Conservation (phyloP, 768 basidiomycete species). For the Gloeostereum incarnatum region DNA sequence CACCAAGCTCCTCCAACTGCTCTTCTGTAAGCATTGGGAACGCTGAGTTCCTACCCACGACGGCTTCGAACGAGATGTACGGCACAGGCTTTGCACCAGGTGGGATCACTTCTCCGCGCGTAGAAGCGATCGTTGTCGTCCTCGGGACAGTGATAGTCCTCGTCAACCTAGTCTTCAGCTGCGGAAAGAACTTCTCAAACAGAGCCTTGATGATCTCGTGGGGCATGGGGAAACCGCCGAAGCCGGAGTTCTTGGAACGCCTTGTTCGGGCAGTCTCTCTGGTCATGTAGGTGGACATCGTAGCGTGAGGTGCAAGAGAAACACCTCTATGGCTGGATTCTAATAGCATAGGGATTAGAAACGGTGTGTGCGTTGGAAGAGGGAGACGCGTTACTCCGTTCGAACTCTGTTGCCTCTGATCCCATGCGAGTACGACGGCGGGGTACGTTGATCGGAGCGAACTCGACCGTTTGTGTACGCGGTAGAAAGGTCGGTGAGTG, state of each 20-base stretch:
- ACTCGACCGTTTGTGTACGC: constrained; percentile 42
- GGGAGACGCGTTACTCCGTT: not conserved
- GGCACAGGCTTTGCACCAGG: constrained; percentile 48
- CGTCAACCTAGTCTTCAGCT: constrained; percentile 43
- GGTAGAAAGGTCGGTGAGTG: constrained; percentile 15
- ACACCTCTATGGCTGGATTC: constrained; percentile 13
- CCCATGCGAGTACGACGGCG: constrained; percentile 16
- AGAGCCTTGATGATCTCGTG: constrained; percentile 40
- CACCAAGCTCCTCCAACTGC: constrained; percentile 86
- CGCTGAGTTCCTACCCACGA: constrained; percentile 75
- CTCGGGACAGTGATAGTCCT: constrained; percentile 71
- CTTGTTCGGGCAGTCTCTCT: constrained; percentile 12
- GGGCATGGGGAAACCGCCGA: constrained; percentile 74
- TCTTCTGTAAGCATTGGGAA: constrained; percentile 66
- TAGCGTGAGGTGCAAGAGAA: constrained; percentile 10
- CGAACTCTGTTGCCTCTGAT: constrained; percentile 5
- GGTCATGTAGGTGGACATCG: constrained; percentile 11
- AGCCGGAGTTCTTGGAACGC: constrained; percentile 39
- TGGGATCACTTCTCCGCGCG: constrained; percentile 20
- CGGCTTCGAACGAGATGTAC: constrained; percentile 81
- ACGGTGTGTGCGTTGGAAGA: not conserved
- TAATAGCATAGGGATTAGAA: no score
- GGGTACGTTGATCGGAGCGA: constrained; percentile 27
- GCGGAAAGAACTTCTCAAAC: constrained; percentile 54
- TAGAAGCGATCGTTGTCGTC: constrained; percentile 50